Conservation (phyloP, 2,329 filamentous ascomycete species). For the Fusarium mexicanum region DNA sequence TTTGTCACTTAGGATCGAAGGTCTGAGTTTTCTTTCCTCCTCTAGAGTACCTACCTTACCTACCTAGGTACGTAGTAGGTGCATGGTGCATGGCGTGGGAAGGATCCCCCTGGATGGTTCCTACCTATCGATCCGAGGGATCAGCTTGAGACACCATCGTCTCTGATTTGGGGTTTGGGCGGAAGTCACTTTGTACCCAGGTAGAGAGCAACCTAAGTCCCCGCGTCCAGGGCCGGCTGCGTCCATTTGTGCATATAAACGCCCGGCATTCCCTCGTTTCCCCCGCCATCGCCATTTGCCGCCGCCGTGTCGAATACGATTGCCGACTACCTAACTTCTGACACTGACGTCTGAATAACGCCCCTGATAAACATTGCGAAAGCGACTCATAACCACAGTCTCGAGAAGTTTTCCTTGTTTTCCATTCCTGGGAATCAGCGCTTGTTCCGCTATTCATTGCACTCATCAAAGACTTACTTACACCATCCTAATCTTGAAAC, state of each 20-base stretch:
- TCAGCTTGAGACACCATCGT: conserved; percentile 30
- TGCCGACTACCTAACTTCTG: conserved; percentile 28
- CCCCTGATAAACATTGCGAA: conserved; percentile 15
- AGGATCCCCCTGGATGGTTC: conserved; percentile 15
- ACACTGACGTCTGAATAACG: conserved; percentile 3
- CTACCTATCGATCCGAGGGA: conserved; percentile 6
- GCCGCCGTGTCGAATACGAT: conserved; percentile 33
- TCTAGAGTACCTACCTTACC: too few relatives aligned
- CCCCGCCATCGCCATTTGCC: conserved; percentile 38
- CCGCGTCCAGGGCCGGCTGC: neutral
- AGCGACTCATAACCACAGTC: conserved; percentile 12
- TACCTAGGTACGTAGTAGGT: neutral
- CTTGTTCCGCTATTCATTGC: neutral
- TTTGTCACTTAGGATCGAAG: too few relatives aligned
- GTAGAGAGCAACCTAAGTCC: neutral
- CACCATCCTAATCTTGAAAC: neutral
- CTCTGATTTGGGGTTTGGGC: conserved; percentile 31
- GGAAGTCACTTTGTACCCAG: conserved; percentile 8
- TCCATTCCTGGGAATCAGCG: neutral
- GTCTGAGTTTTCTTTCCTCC: too few relatives aligned
- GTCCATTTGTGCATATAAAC: conserved; percentile 59
- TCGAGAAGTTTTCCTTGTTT: neutral
- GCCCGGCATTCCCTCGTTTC: conserved; percentile 52
- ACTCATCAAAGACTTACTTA: conserved; percentile 3
- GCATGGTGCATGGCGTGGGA: neutral